Evolutionary conservation across 441 rosid species (phyloP).

Genomic region (Gossypium davidsonii): DNA sequence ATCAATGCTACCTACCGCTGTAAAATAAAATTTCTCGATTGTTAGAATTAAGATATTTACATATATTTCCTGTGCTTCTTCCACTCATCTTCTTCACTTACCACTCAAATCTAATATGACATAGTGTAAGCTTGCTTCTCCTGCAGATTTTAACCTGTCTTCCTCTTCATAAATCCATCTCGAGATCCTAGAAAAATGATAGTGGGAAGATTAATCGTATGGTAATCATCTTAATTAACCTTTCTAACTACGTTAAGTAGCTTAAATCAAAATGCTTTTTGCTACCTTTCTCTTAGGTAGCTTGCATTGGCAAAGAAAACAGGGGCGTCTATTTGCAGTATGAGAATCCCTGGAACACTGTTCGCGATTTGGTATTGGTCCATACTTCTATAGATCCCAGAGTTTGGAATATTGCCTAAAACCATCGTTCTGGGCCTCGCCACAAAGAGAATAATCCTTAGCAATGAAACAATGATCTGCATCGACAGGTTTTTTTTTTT

Average conservation of each 20-base stretch:
- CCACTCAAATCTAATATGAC: slow-evolving; percentile 47
- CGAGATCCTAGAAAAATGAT: slow-evolving; percentile 30
- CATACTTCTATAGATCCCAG: slow-evolving; percentile 34
- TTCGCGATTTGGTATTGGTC: slow-evolving; percentile 44
- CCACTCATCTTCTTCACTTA: slow-evolving; percentile 11
- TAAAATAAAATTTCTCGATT: not conserved
- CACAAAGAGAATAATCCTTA: slow-evolving; percentile 35
- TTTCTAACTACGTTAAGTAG: not conserved
- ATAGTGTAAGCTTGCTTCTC: slow-evolving; percentile 35
- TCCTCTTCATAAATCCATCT: slow-evolving; percentile 52
- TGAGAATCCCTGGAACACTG: slow-evolving; percentile 31
- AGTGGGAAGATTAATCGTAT: not conserved
- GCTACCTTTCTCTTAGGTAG: slow-evolving; percentile 52
- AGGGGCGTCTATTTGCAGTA: slow-evolving; percentile 43
- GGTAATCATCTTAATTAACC: not conserved
- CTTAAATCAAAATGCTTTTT: not conserved
- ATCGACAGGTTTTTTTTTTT: not conserved
- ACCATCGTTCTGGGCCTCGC: slow-evolving; percentile 46
- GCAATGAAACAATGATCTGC: slow-evolving; percentile 42
- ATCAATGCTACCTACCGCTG: slow-evolving; percentile 54
- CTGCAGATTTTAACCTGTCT: slow-evolving; percentile 31
- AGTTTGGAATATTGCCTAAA: slow-evolving; percentile 43
- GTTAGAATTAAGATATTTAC: not conserved
- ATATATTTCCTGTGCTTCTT: not conserved
- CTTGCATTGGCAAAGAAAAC: slow-evolving; percentile 47